phyloP scores from a whole-genome alignment of 371 early-diverging fungal species.

The Mortierella sp. region DNA sequence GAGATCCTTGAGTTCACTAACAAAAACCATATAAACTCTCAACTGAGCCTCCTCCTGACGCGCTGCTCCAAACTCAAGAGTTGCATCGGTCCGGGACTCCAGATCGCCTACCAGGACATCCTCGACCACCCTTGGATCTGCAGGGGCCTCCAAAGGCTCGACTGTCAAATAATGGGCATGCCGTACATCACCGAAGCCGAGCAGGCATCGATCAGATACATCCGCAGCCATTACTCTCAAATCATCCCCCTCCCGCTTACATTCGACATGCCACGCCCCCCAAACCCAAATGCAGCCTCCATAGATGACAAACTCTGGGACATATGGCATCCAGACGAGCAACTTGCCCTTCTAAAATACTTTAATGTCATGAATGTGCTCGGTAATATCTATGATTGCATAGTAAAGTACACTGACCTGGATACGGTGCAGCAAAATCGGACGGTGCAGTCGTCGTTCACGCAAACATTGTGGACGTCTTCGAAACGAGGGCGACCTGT shows the following conservation, averaged over 20 bases:
- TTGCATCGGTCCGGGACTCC: not conserved
- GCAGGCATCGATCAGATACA: not conserved
- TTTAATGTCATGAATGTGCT: not conserved
- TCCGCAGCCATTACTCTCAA: not conserved
- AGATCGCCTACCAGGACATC: not conserved
- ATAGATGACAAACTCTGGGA: not conserved
- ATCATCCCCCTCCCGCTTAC: not conserved
- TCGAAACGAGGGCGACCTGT: not conserved
- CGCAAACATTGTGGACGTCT: not conserved
- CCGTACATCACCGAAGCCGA: not conserved
- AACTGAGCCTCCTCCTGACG: not conserved
- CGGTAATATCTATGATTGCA: not conserved
- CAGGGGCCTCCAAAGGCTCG: not conserved
- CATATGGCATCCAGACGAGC: no score
- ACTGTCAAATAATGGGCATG: not conserved
- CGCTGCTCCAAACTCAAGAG: not conserved
- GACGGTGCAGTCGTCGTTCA: not conserved
- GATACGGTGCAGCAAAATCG: not conserved
- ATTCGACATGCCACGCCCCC: not conserved
- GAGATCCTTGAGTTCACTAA: not conserved
- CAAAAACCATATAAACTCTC: not conserved
- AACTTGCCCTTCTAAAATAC: not conserved
- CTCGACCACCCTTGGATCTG: not conserved
- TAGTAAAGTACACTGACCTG: not conserved
- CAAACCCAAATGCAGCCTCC: not conserved